phyloP scores from a whole-genome alignment of 257 asterid species.

The Linderniella brevidens region DNA sequence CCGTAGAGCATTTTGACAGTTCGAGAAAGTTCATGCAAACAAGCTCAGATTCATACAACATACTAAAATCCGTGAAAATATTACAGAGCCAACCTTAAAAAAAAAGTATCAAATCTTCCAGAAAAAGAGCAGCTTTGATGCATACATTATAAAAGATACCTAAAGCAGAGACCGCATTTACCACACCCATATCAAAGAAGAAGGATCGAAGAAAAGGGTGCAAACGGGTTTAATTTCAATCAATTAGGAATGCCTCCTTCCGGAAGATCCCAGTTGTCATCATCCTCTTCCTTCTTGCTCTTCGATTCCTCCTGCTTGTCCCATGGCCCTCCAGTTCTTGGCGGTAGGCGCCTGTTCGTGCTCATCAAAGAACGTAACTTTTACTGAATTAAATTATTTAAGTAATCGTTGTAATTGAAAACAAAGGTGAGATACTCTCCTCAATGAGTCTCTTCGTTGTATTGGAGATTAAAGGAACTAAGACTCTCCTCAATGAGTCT shows the following conservation, averaged over 20 bases:
- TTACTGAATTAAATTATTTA: background rate
- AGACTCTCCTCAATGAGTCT: background rate
- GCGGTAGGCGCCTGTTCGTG: slow-evolving; percentile 23
- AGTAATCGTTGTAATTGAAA: background rate
- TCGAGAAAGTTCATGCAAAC: too few species aligned
- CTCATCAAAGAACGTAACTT: background rate
- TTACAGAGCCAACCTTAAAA: too few species aligned
- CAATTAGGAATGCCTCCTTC: slow-evolving; percentile 12
- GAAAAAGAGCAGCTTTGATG: too few species aligned
- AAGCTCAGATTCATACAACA: too few species aligned
- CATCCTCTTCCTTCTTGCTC: slow-evolving; percentile 24
- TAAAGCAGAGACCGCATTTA: background rate
- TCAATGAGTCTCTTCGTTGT: background rate
- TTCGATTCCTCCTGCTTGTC: slow-evolving; percentile 24
- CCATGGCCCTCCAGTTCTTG: slow-evolving; percentile 12
- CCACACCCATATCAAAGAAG: too few species aligned
- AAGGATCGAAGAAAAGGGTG: too few species aligned
- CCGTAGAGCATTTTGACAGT: too few species aligned
- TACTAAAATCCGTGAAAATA: too few species aligned
- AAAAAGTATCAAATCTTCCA: too few species aligned
- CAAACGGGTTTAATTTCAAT: background rate
- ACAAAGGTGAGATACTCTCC: background rate
- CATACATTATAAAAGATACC: too few species aligned
- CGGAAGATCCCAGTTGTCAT: slow-evolving; percentile 70
- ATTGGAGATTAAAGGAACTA: background rate